phyloP scores from a whole-genome alignment of 805 yeast genomes.

The Saturnispora zaruensis region DNA sequence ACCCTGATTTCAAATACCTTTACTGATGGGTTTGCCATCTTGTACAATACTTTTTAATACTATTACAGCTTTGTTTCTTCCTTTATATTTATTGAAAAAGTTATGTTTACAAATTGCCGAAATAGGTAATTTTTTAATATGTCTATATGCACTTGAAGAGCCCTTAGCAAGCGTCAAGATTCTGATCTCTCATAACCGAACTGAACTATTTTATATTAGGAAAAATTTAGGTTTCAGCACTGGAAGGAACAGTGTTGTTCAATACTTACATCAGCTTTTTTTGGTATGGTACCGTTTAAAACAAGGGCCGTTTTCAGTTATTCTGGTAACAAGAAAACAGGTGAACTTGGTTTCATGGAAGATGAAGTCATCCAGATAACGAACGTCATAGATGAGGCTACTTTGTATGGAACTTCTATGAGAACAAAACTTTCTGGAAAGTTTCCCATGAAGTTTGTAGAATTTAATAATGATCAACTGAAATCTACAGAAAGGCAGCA shows the following conservation, averaged over 20 bases:
- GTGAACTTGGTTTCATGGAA: slow-evolving; percentile 85
- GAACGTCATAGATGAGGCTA: slow-evolving; percentile 74
- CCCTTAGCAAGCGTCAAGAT: not conserved
- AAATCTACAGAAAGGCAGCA: not conserved
- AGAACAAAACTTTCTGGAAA: slow-evolving; percentile 77
- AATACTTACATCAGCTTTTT: not conserved
- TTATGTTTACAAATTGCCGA: not conserved
- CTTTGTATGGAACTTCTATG: slow-evolving; percentile 82
- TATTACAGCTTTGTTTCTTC: not conserved
- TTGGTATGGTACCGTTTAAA: slow-evolving; percentile 18
- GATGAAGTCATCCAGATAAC: slow-evolving; percentile 82
- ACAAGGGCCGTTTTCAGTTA: slow-evolving; percentile 71
- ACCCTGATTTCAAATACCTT: slow-evolving; percentile 40
- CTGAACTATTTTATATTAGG: not conserved
- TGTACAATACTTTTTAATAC: not conserved
- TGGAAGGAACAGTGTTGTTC: not conserved
- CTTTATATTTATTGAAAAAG: not conserved
- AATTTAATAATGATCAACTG: slow-evolving; percentile 26
- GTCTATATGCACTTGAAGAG: not conserved
- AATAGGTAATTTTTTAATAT: not conserved
- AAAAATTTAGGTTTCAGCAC: not conserved
- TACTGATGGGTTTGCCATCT: slow-evolving; percentile 23
- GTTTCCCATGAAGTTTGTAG: slow-evolving; percentile 84
- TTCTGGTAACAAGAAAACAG: slow-evolving; percentile 82
- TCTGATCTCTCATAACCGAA: not conserved